Base-by-base conservation (phyloP, 164 flowering plant species). In the Taxillus chinensis region DNA sequence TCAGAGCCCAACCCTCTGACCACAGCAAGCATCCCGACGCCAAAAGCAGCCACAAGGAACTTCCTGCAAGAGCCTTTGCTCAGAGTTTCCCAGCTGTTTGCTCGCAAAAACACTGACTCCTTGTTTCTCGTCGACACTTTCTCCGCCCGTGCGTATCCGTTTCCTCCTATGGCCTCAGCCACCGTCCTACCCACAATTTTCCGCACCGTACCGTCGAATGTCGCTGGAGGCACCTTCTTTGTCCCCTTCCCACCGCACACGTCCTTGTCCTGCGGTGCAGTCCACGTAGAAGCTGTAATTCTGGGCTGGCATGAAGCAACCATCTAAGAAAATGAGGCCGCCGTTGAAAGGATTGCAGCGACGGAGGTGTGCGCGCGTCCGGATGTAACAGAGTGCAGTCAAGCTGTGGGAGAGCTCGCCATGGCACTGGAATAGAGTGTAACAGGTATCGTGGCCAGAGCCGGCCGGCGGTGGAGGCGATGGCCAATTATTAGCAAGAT, bases 1-100 rank as follows among this genome's bases (percentile, higher is more conserved):
- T 57, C 51, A 92, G 55, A 5, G 92, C 96, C 14, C 96, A 75
- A 5, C 95, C 98, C 57, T 87, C 96, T 0, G 91, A 81, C 80
- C 79, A 68, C 37, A 96, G 96, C 77, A 92, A 78, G 77, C 98
- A 92, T 16, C 77, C 72, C 65, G 65, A 57, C 9, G 85, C 39
- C 0, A 86, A 81, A 0, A 0, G 96, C 98, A 53, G 75, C 85
- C 60, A 76, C 78, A 79, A 92, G 62, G 57, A 96, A 92, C 0
- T 76, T 78, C 62, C 67, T 73, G 67, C 98, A 92, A 15, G 85
- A 74, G 62, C 73, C 80, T 1, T 66, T 62, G 41, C 68, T 74
- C 77, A 92, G 64, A 5, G 79, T 79, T 65, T 60, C 81, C 98
- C 96, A 92, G 66, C 98, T 89, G 65, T 92, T 49, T 3, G 90